Base-by-base conservation (phyloP, 768 basidiomycete species). In the Asterophora parasitica region DNA sequence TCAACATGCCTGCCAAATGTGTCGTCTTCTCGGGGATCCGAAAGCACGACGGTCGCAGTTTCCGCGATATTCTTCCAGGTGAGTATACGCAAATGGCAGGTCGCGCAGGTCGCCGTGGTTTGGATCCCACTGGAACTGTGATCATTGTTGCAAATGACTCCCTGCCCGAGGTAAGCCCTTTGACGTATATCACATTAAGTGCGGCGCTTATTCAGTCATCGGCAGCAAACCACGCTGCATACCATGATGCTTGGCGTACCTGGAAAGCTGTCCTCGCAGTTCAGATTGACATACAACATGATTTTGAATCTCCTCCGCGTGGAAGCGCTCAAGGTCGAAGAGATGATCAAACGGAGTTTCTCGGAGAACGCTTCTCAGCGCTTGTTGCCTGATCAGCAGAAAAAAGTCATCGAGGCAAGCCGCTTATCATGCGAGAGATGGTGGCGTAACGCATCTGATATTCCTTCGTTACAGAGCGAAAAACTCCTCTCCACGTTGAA, bases 11-110 rank as follows among this genome's bases (percentile, higher is more conserved):
- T 15, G 92, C 96, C 2, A 88, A 83, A 74, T 93, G 86, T 58
- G 96, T 99, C 3, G 96, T 97, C 6, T 99, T 97, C 66, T 94
- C 96, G 3, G 83, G 80, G 37, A 94, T 88, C 43, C 78, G 92
- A 37, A 99, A 99, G 62, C 95, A 98, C 61, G 96, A 99, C 55
- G 96, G 96, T 4, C 80, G 83, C 23, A 84, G 70, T 55, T 99
- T 99, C 74, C 81, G 96, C 50, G 90, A 92, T 33, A 84, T 95
- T 28, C 66, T 91, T 1, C 86, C 92, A 19, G 93, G 90, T 33
- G 92, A 93, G 67, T 97, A 97, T 61, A 99, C 95, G 0, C 96
- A 99, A 60, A 99, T 99, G 96, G 94, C 96, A 7, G 96, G 96
- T 4, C 86, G 96, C 55, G 96, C 96, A 12, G 96, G 96, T 17